Evolutionary conservation across 805 yeast species (phyloP).

Genomic region (Alloascoidea hylecoeti): DNA sequence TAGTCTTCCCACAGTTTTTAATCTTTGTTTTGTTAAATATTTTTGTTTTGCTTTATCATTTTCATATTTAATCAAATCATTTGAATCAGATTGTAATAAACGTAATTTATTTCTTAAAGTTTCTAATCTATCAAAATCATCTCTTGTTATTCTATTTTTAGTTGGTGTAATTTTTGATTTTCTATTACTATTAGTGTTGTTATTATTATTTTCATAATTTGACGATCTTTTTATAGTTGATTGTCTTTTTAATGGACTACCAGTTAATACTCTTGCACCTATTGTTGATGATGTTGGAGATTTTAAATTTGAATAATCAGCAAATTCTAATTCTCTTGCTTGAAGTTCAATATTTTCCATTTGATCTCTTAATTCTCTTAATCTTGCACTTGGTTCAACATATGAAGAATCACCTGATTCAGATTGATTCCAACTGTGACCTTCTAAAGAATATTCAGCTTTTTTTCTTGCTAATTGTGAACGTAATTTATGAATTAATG

Average conservation of each 20-base stretch:
- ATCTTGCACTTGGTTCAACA: slow-evolving; percentile 64
- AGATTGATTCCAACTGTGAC: slow-evolving; percentile 25
- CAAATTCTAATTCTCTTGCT: slow-evolving; percentile 78
- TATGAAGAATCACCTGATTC: slow-evolving; percentile 30
- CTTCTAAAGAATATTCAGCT: slow-evolving; percentile 23
- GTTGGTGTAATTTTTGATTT: slow-evolving; percentile 5
- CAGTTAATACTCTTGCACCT: no score
- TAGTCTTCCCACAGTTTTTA: background rate
- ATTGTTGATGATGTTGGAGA: background rate
- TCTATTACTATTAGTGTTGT: no score
- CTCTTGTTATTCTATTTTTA: slow-evolving; percentile 27
- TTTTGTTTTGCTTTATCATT: background rate
- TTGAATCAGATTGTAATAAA: slow-evolving; percentile 53
- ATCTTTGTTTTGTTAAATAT: background rate
- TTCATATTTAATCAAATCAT: slow-evolving; percentile 37
- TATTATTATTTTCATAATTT: no score
- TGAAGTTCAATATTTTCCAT: slow-evolving; percentile 78
- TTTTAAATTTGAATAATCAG: slow-evolving; percentile 51
- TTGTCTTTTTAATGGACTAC: background rate
- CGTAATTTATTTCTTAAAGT: slow-evolving; percentile 50
- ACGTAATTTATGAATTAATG: slow-evolving; percentile 16
- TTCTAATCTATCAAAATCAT: slow-evolving; percentile 41
- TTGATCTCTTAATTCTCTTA: slow-evolving; percentile 61
- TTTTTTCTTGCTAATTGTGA: slow-evolving; percentile 18
- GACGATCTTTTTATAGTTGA: background rate